Evolutionary conservation across 768 basidiomycete genomes (phyloP), one percentile per base, ranked within the genome.

Genomic region (Coprinopsis marcescibilis): DNA sequence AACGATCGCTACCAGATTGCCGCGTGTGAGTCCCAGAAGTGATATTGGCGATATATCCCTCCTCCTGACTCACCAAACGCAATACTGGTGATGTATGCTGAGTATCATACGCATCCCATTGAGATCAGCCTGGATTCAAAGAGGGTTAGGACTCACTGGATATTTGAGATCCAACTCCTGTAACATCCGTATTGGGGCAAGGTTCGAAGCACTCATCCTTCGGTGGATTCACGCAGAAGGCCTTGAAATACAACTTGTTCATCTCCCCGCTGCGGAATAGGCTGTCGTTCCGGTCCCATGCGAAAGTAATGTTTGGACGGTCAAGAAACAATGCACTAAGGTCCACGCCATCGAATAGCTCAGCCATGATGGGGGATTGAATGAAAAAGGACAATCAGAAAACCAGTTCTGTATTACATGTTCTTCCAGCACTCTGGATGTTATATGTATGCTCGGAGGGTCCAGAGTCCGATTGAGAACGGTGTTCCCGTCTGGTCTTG

Each of bases 221-320:
- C 1, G 52, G 50, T 17, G 57, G 54, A 2, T 42, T 34, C 15
- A 57, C 34, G 25, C 57, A 57, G 27, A 55, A 55, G 1, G 52
- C 57, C 38, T 57, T 38, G 11, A 26, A 7, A 27, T 47, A 47
- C 2, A 19, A 6, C 3, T 25, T 0, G 60, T 52, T 8, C 44
- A 61, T 37, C 43, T 59, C 3, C 51, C 59, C 11, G 55, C 58
- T 24, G 57, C 57, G n/a, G n/a, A n/a, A n/a, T n/a, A n/a, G n/a
- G n/a, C n/a, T n/a, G n/a, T n/a, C n/a, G n/a, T n/a, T n/a, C n/a
- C n/a, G n/a, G n/a, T n/a, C n/a, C n/a, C n/a, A n/a, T n/a, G n/a
- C n/a, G n/a, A n/a, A n/a, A n/a, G n/a, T n/a, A n/a, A n/a, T n/a
- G n/a, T n/a, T n/a, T n/a, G n/a, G n/a, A n/a, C n/a, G n/a, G n/a